phyloP scores from a whole-genome alignment of 2,329 filamentous ascomycete genomes.

The Paecilomyces niveus region DNA sequence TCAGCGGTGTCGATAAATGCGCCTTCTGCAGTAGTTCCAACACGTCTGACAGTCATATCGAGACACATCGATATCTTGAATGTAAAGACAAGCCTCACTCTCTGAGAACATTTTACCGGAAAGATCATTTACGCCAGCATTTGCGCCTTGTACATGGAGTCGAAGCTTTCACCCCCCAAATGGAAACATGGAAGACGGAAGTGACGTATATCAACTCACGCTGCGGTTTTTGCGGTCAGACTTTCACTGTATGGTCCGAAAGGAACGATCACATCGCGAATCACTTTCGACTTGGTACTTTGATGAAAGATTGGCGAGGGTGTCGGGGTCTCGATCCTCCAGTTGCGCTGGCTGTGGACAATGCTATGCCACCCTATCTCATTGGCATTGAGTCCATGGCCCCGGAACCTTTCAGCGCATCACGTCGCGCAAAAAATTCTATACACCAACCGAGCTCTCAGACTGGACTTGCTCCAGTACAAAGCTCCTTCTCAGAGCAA shows the following conservation, averaged over 20 bases:
- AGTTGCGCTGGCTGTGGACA: constrained; percentile 29
- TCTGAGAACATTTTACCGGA: constrained; percentile 49
- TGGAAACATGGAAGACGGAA: constrained; percentile 50
- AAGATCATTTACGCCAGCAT: constrained; percentile 52
- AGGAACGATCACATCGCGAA: constrained; percentile 33
- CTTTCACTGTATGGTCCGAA: constrained; percentile 22
- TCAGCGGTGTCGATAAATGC: constrained; percentile 25
- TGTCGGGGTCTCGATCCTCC: constrained; percentile 34
- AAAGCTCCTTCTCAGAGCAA: too few species aligned
- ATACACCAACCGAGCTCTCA: too few species aligned
- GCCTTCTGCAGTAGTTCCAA: constrained; percentile 43
- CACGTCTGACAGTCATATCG: constrained; percentile 40
- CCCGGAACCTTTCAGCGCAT: constrained; percentile 16
- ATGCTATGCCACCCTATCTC: constrained; percentile 32
- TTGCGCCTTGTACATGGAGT: constrained; percentile 48
- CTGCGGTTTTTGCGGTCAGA: constrained; percentile 26
- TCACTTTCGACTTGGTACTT: constrained; percentile 31
- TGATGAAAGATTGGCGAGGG: constrained; percentile 32
- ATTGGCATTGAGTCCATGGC: constrained; percentile 26
- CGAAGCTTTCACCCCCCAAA: constrained; percentile 36
- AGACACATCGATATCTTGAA: constrained; percentile 41
- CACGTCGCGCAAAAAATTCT: neutral
- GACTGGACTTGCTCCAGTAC: too few species aligned
- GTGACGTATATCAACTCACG: constrained; percentile 41
- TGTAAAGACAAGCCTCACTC: constrained; percentile 45